Conservation (phyloP, 129 eudicot genomes). For the Lonicera japonica region DNA sequence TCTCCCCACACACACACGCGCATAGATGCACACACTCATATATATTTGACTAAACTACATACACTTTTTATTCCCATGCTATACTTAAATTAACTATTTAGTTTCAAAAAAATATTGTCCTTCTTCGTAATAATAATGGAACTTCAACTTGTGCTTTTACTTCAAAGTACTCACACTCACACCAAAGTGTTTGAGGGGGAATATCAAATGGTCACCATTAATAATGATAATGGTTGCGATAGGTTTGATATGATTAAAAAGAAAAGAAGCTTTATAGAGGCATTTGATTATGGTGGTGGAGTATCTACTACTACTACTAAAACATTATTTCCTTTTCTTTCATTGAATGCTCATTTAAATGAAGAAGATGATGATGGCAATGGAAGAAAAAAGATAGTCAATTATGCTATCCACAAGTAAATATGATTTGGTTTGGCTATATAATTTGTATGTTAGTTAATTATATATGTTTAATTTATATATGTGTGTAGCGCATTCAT, state of each 20-base stretch:
- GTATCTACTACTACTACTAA: not conserved
- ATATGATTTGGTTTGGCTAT: not conserved
- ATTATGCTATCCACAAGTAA: slow-evolving; percentile 3
- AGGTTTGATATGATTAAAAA: no score
- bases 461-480: not conserved
- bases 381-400: not conserved
- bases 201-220: not conserved
- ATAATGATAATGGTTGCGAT: no score
- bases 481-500: no score
- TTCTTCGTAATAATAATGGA: slow-evolving; percentile 2
- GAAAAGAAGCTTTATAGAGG: no score
- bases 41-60: not conserved
- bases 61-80: not conserved
- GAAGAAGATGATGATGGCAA: slow-evolving; percentile 15
- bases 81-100: not conserved
- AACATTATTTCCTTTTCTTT: slow-evolving; percentile 14
- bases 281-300: no score
- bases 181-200: not conserved
- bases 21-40: no score
- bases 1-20: no score
- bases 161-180: slow-evolving; percentile 7
- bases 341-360: slow-evolving; percentile 20
- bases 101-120: not conserved
- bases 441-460: not conserved
- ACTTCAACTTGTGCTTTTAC: no score